Evolutionary conservation across 805 yeast species (phyloP).

Genomic region (Pichia nakasei): DNA sequence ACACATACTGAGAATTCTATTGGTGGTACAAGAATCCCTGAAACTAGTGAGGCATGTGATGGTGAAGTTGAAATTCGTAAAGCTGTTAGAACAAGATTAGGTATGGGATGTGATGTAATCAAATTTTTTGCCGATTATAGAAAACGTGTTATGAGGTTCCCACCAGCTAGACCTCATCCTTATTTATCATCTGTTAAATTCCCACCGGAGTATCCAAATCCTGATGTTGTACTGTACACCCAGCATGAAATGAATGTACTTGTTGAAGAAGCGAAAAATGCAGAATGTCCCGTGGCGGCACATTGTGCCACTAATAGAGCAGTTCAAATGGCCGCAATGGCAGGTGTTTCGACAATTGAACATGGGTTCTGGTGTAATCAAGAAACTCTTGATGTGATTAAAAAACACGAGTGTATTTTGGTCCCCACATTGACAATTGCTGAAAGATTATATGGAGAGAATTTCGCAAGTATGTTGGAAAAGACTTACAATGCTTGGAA

Average conservation of each 20-base stretch:
- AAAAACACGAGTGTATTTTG: conserved; percentile 15
- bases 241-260: conserved; percentile 22
- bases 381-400: conserved; percentile 13
- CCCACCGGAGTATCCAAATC: conserved; percentile 22
- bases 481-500: conserved; percentile 19
- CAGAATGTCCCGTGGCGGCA: conserved; percentile 22
- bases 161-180: conserved; percentile 22
- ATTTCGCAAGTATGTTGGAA: conserved; percentile 12
- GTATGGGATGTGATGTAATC: conserved; percentile 22
- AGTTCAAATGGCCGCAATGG: conserved; percentile 21
- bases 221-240: conserved; percentile 21
- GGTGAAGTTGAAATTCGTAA: conserved; percentile 21
- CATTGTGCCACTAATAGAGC: conserved; percentile 23
- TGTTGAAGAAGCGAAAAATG: conserved; percentile 19
- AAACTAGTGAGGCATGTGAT: conserved; percentile 20
- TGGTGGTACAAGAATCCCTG: conserved; percentile 20
- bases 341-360: conserved; percentile 21
- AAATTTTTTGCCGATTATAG: conserved; percentile 24
- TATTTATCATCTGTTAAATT: conserved; percentile 20
- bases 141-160: conserved; percentile 21
- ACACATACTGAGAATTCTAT: conserved; percentile 19
- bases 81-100: conserved; percentile 21
- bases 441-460: conserved; percentile 18
- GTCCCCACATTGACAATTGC: conserved; percentile 22
- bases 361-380: conserved; percentile 22